Base-by-base conservation (phyloP, 352 stramenopile genomes). In the Globisporangium viniferum region DNA sequence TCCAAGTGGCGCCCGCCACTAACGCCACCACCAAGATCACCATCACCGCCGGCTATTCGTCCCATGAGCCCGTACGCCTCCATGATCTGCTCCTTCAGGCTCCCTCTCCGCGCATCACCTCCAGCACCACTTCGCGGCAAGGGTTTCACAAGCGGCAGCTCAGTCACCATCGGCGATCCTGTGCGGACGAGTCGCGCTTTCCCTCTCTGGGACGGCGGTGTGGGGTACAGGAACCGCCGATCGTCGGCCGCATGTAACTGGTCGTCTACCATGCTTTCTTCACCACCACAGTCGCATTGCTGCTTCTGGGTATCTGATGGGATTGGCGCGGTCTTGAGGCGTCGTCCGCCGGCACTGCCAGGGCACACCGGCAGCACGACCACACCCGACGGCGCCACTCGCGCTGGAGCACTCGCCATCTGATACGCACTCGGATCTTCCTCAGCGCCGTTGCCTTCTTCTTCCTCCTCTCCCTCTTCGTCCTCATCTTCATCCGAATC, bases 351-450 rank as follows among this genome's bases (percentile, higher is more conserved):
- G n/a, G 44, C 62, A 20, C 67, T 73, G 9, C 62, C 67, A 29
- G 67, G 67, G 62, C 62, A 73, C 62, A 31, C 33, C 20, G 67
- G 67, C 0, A 73, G 62, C 56, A 73, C 67, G 5, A 73, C 41
- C 3, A 14, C n/a, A 7, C 60, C 64, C 24, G 7, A 33, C 10
- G 48, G 33, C 1, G 8, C 6, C 20, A 61, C 31, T 18, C 46
- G 60, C 18, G 46, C 60, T 46, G 27, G 14, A 27, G 39, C 27
- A 27, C 53, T 24, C 44, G 44, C 44, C 18, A 51, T 24, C 44
- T 51, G 44, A 24, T 51, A 24, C 18, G 44, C 44, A 33, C 31
- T 33, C 5, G 31, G 31, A 33, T 49, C 44, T 49, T 49, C 44
- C 18, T 62, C 31, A 6, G 3, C 15, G 6, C 18, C 7, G 0